Conservation (phyloP, 192 early-diverging fungal species). For the Backusella tuberculispora region DNA sequence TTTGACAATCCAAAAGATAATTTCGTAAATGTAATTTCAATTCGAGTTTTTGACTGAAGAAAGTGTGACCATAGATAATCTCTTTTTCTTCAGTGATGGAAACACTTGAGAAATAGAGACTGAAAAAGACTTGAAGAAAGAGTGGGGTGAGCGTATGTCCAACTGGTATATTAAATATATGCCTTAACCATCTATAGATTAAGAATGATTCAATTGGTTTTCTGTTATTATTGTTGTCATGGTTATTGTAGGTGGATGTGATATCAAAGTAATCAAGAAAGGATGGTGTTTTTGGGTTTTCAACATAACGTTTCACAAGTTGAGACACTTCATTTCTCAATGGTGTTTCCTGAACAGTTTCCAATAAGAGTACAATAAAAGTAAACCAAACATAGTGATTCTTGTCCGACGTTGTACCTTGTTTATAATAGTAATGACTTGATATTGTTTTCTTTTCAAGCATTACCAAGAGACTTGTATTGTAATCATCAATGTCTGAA, state of each 20-base stretch:
- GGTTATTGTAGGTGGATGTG: slow-evolving; percentile 19
- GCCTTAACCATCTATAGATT: slow-evolving; percentile 52
- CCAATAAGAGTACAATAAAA: slow-evolving; percentile 45
- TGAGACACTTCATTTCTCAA: slow-evolving; percentile 34
- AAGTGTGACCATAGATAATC: slow-evolving; percentile 44
- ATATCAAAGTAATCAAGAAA: slow-evolving; percentile 34
- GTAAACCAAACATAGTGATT: slow-evolving; percentile 49
- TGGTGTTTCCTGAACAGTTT: slow-evolving; percentile 44
- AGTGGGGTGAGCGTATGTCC: slow-evolving; percentile 47
- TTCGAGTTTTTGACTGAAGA: slow-evolving; percentile 44
- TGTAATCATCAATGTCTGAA: slow-evolving; percentile 37
- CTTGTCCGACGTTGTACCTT: slow-evolving; percentile 33
- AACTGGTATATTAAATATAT: slow-evolving; percentile 43
- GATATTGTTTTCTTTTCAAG: slow-evolving; percentile 45
- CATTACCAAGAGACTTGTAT: slow-evolving; percentile 51
- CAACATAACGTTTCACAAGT: neutral
- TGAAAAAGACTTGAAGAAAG: slow-evolving; percentile 54
- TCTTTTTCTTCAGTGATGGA: slow-evolving; percentile 1
- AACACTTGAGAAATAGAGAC: slow-evolving; percentile 48
- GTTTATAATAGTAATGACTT: slow-evolving; percentile 41
- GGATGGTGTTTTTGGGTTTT: neutral
- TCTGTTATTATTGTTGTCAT: neutral
- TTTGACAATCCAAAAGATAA: slow-evolving; percentile 18
- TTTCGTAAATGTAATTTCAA: slow-evolving; percentile 43
- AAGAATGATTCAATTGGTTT: slow-evolving; percentile 50